These are phyloP conservation scores for Pseudoneurospora amorphoporcata DNA, from an alignment of 495 filamentous ascomycete genomes.

Conservation along the genomic window DNA sequence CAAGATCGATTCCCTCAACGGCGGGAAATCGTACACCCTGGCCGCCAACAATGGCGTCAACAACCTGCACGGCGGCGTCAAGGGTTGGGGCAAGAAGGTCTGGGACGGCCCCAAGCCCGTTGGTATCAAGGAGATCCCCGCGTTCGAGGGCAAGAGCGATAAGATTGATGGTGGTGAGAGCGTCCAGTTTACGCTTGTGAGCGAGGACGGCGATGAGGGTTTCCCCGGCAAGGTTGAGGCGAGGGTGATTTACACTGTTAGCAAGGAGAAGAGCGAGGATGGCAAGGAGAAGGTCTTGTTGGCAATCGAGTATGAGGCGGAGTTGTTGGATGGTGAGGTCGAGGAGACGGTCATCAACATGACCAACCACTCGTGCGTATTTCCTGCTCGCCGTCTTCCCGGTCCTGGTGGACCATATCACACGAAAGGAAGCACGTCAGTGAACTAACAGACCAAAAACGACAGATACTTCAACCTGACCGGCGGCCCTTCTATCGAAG, in stretches of 20 bases:
- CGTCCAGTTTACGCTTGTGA: conserved; percentile 64
- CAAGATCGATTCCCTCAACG: conserved; percentile 61
- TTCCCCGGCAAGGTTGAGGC: conserved; percentile 78
- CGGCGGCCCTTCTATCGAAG: conserved; percentile 55
- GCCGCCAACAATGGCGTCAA: conserved; percentile 68
- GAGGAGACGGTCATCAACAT: conserved; percentile 83
- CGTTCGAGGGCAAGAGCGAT: conserved; percentile 41
- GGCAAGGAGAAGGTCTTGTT: conserved; percentile 55
- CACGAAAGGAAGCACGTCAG: neutral
- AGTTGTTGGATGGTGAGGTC: conserved; percentile 56
- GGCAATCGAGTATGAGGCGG: conserved; percentile 80
- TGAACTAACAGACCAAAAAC: neutral
- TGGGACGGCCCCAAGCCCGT: conserved; percentile 68
- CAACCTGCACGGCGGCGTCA: conserved; percentile 67
- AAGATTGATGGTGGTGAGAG: conserved; percentile 60
- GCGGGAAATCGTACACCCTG: conserved; percentile 52
- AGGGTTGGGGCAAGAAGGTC: conserved; percentile 75
- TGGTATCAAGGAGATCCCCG: conserved; percentile 32
- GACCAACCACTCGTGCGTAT: conserved; percentile 82
- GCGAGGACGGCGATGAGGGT: conserved; percentile 68
- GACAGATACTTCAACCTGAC: conserved; percentile 85
- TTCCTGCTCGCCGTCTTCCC: neutral
- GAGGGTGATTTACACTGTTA: conserved; percentile 66
- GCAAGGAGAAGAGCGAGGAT: conserved; percentile 46
- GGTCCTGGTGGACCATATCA: neutral